Evolutionary conservation across 2,329 filamentous ascomycete genomes (phyloP), one percentile per base, ranked within the genome.

Genomic region (Chalaropsis ovoidea): DNA sequence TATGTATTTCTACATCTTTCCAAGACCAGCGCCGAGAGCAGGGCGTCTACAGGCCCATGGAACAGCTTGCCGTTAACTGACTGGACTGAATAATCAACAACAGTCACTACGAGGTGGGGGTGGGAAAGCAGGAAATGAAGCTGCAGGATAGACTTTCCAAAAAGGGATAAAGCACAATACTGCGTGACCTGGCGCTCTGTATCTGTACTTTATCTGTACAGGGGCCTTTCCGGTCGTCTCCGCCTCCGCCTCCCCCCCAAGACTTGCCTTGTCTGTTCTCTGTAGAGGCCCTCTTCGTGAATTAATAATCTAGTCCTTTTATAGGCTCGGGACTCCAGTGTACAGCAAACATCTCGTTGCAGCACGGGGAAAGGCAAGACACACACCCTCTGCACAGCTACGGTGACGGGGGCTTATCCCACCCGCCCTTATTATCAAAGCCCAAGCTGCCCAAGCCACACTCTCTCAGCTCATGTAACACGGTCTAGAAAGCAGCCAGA

Each of bases 381-480:
- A 58, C 15, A 56, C 27, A 43, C 27, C 52, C 52, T 58, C 52
- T 58, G 17, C 27, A 39, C 19, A 10, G 13, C 19, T 2, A 24
- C 47, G 47, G 45, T 22, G n/a, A 49, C n/a, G n/a, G n/a, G n/a
- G n/a, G 31, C 47, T 52, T 31, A 52, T 52, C 24, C 24, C 2
- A 52, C 15, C 3, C 10, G 24, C 10, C 19, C 19, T 22, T 22
- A 8, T 24, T 15, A 19, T 52, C 47, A 52, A 24, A 15, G 47
- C 47, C 19, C 24, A 24, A 17, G 27, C 27, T 31, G 6, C 1
- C 52, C 52, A 58, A 58, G 52, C 24, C 52, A 31, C 27, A n/a
- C 7, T 58, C 52, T 17, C 27, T 31, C 52, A 58, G 22, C 52
- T 58, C 52, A 58, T 35, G 52, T 39, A 58, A 58, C 52, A 11